Percentiles rank a stretch among this genome's conserved stretches.
Evolutionary conservation across 2,329 filamentous ascomycete genomes (phyloP).

Genomic region (Leptographium lundbergii): DNA sequence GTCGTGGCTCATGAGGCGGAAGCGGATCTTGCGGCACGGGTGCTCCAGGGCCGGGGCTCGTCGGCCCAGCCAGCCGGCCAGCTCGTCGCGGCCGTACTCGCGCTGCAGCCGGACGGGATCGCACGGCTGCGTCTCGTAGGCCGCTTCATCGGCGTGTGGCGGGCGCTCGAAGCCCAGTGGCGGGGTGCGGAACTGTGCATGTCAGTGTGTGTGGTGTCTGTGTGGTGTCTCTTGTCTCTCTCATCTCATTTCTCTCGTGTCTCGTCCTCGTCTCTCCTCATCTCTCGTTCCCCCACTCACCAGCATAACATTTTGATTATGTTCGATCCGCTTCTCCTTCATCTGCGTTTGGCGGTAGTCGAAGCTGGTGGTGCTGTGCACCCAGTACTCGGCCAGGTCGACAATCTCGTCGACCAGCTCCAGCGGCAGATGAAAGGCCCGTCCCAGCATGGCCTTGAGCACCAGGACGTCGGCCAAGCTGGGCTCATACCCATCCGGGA

Average conservation of each 20-base stretch:
- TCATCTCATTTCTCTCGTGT: too few relatives aligned
- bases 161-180: conserved; percentile 26
- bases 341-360: conserved; percentile 13
- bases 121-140: not conserved
- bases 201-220: not conserved
- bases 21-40: conserved; percentile 49
- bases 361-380: conserved; percentile 27
- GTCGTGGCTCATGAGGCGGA: conserved; percentile 42
- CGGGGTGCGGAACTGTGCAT: conserved; percentile 24
- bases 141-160: conserved; percentile 11
- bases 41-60: conserved; percentile 25
- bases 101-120: not conserved
- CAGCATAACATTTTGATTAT: too few relatives aligned
- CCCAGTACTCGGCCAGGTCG: conserved; percentile 52
- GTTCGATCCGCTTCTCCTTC: too few relatives aligned
- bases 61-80: conserved; percentile 17
- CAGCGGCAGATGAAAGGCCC: conserved; percentile 31
- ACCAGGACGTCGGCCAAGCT: conserved; percentile 32
- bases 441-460: conserved; percentile 34
- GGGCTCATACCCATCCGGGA: not conserved
- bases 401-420: conserved; percentile 44
- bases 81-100: not conserved
- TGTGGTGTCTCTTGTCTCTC: too few relatives aligned
- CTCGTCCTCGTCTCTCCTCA: too few relatives aligned
- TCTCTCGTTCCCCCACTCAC: too few relatives aligned